Conservation (phyloP, 352 stramenopile species). For the Phytophthora kernoviae region DNA sequence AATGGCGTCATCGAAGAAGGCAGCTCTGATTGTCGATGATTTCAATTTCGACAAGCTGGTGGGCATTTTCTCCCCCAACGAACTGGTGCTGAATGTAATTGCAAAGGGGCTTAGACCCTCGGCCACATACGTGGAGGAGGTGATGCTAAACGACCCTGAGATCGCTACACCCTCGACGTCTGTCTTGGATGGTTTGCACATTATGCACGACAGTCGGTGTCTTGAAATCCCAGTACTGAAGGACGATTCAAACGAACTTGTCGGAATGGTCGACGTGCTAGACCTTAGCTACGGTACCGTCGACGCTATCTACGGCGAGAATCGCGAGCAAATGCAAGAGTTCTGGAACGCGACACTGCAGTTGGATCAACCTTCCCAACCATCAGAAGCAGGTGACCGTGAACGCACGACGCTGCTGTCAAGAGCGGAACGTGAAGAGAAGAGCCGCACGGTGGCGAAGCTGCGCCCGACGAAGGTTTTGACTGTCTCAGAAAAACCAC, state of each 20-base stretch:
- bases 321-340: constrained; percentile 89
- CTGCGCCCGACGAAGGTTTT: constrained; percentile 88
- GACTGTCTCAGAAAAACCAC: constrained; percentile 83
- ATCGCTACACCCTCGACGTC: constrained; percentile 67
- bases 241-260: constrained; percentile 68
- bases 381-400: constrained; percentile 40
- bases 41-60: constrained; percentile 88
- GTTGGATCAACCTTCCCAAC: constrained; percentile 62
- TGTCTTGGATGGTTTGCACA: constrained; percentile 87
- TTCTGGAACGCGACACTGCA: constrained; percentile 90
- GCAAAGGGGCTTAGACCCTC: constrained; percentile 91
- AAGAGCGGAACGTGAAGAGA: constrained; percentile 63
- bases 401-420: constrained; percentile 69
- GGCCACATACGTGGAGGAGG: constrained; percentile 89
- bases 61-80: constrained; percentile 97
- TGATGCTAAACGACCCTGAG: constrained; percentile 91
- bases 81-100: constrained; percentile 96
- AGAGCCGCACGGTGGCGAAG: constrained; percentile 79
- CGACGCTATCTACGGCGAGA: constrained; percentile 86
- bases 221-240: constrained; percentile 83
- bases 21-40: constrained; percentile 93
- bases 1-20: constrained; percentile 89
- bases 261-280: constrained; percentile 85
- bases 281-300: constrained; percentile 89
- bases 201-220: constrained; percentile 88